phyloP scores from a whole-genome alignment of 1,139 yeast genomes.

The Nematodospora anomalae region DNA sequence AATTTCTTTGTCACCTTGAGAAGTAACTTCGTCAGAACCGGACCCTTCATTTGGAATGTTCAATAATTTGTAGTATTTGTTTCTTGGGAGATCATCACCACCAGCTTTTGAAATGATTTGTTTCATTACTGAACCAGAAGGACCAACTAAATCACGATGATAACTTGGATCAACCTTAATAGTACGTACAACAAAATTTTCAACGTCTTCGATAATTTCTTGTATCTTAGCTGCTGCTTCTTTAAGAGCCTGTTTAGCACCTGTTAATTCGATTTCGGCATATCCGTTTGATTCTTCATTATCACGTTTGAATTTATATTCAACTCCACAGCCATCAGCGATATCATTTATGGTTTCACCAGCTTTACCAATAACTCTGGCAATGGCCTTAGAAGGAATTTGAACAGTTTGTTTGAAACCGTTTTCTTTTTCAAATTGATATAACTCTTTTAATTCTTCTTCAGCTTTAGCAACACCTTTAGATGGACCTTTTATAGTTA shows the following conservation, averaged over 20 bases:
- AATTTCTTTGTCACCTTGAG: conserved; percentile 73
- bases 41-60: conserved; percentile 75
- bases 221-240: conserved; percentile 68
- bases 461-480: conserved; percentile 83
- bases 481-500: conserved; percentile 86
- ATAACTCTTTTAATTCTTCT: conserved; percentile 81
- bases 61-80: conserved; percentile 56
- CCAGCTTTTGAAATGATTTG: conserved; percentile 81
- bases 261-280: conserved; percentile 70
- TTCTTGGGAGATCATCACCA: conserved; percentile 53
- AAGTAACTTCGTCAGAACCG: conserved; percentile 59
- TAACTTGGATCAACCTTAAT: conserved; percentile 75
- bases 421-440: conserved; percentile 85
- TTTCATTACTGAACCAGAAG: conserved; percentile 73
- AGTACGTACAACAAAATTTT: conserved; percentile 61
- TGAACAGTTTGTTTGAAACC: conserved; percentile 63
- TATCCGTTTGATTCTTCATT: conserved; percentile 42
- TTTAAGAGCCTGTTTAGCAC: conserved; percentile 78
- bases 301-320: conserved; percentile 61
- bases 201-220: conserved; percentile 63
- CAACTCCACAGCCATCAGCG: conserved; percentile 77
- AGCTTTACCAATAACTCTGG: conserved; percentile 84
- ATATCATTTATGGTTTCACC: conserved; percentile 87
- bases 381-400: conserved; percentile 71
- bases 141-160: conserved; percentile 80